phyloP scores from a whole-genome alignment of 2,329 filamentous ascomycete genomes.

The Orbilia brochopaga region DNA sequence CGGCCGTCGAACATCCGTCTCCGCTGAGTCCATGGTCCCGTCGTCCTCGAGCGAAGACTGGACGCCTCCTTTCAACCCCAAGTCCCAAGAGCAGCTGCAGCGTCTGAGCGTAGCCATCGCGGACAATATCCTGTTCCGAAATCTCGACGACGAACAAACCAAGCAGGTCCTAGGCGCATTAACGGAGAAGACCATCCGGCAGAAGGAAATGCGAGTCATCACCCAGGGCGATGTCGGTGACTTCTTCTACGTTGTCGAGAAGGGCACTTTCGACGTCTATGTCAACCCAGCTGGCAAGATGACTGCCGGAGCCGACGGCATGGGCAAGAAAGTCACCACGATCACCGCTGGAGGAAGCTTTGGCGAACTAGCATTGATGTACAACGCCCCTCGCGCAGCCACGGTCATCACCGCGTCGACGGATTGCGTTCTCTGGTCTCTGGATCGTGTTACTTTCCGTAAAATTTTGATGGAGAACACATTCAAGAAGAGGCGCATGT shows the following conservation, averaged over 20 bases:
- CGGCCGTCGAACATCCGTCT: constrained; percentile 90
- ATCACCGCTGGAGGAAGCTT: constrained; percentile 92
- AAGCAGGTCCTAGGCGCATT: constrained; percentile 85
- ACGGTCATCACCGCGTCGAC: constrained; percentile 85
- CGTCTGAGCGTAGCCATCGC: constrained; percentile 82
- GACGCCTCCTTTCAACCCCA: constrained; percentile 83
- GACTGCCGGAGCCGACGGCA: constrained; percentile 78
- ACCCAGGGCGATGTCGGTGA: constrained; percentile 94
- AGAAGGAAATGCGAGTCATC: constrained; percentile 89
- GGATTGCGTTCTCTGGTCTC: constrained; percentile 83
- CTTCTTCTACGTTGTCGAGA: constrained; percentile 97
- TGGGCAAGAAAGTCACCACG: constrained; percentile 80
- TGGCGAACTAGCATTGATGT: constrained; percentile 96
- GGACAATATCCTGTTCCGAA: constrained; percentile 90
- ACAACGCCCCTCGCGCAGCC: constrained; percentile 93
- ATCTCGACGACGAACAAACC: constrained; percentile 92
- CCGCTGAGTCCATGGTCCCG: constrained; percentile 93
- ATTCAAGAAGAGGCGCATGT: constrained; percentile 93
- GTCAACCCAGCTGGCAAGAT: constrained; percentile 79
- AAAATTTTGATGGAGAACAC: constrained; percentile 98
- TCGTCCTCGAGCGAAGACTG: constrained; percentile 84
- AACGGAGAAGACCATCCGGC: constrained; percentile 92
- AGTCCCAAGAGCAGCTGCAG: constrained; percentile 78
- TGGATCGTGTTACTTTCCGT: constrained; percentile 95
- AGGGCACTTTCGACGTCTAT: constrained; percentile 86